Evolutionary conservation across 306 rosid genomes (phyloP).

Genomic region (Corylus heterophylla): DNA sequence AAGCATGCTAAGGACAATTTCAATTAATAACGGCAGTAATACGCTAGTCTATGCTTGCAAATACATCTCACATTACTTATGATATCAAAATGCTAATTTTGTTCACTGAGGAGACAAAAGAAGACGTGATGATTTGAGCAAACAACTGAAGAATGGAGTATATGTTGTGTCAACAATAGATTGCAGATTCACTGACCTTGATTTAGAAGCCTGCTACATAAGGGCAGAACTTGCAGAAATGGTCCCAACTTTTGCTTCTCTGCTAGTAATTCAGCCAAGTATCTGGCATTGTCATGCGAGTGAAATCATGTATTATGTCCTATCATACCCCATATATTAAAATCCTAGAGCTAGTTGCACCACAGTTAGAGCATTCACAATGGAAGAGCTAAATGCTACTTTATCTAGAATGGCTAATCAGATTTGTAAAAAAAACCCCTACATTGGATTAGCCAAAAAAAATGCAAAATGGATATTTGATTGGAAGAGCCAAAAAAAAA

Average conservation of each 20-base stretch:
- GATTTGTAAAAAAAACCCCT: too few relatives aligned
- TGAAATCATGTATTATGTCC: conserved; percentile 16
- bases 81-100: too few relatives aligned
- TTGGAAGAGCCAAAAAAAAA: too few relatives aligned
- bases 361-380: neutral
- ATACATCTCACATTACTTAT: too few relatives aligned
- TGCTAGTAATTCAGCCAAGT: conserved; percentile 67
- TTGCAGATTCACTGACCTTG: conserved; percentile 51
- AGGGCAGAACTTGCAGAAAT: conserved; percentile 75
- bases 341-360: neutral
- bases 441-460: too few relatives aligned
- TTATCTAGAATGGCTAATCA: too few relatives aligned
- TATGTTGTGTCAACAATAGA: neutral
- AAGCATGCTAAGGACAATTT: too few relatives aligned
- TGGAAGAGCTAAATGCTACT: too few relatives aligned
- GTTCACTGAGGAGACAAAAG: neutral
- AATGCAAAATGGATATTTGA: too few relatives aligned
- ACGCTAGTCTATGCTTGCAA: too few relatives aligned
- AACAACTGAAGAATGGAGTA: conserved; percentile 1
- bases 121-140: neutral
- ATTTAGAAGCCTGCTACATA: conserved; percentile 66
- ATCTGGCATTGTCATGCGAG: conserved; percentile 49
- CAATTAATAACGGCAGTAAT: too few relatives aligned
- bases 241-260: conserved; percentile 87
- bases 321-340: conserved; percentile 14